These are phyloP conservation scores for Phytophthora podocarpi DNA, from an alignment of 352 stramenopile genomes.

Conservation along the genomic window DNA sequence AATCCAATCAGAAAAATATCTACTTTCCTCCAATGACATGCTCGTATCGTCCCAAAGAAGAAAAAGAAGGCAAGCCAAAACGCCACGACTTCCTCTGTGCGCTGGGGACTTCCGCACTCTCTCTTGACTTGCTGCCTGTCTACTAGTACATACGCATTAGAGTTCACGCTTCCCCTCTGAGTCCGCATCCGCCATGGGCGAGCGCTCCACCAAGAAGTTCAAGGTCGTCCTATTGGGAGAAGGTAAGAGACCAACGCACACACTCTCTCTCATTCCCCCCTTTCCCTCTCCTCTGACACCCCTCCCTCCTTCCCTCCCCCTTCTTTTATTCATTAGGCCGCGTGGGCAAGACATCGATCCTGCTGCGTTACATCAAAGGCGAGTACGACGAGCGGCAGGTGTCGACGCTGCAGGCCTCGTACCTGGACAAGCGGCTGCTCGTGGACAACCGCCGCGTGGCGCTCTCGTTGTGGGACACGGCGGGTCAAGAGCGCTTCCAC, in stretches of 20 bases:
- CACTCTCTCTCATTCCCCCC: not conserved
- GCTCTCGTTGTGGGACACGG: constrained; percentile 89
- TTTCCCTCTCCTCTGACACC: not conserved
- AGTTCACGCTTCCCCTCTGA: not conserved
- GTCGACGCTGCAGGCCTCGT: constrained; percentile 93
- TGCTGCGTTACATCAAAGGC: constrained; percentile 93
- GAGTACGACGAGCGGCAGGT: constrained; percentile 93
- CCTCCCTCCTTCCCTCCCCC: no score
- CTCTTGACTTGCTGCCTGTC: no score
- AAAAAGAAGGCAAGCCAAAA: not conserved
- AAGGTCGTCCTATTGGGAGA: constrained; percentile 88
- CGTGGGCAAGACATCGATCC: constrained; percentile 95
- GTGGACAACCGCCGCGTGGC: constrained; percentile 84
- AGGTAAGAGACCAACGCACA: constrained; percentile 48
- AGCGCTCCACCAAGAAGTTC: constrained; percentile 78
- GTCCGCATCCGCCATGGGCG: constrained; percentile 39
- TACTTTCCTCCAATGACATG: not conserved
- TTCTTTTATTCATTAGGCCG: constrained; percentile 70
- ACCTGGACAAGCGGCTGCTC: constrained; percentile 91
- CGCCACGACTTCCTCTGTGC: no score
- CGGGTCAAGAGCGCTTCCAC: constrained; percentile 89
- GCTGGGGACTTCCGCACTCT: no score
- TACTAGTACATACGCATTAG: no score
- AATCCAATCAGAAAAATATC: not conserved
- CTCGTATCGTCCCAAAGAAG: not conserved